Base-by-base conservation (phyloP, 768 basidiomycete species). In the Mrakia gelida region DNA sequence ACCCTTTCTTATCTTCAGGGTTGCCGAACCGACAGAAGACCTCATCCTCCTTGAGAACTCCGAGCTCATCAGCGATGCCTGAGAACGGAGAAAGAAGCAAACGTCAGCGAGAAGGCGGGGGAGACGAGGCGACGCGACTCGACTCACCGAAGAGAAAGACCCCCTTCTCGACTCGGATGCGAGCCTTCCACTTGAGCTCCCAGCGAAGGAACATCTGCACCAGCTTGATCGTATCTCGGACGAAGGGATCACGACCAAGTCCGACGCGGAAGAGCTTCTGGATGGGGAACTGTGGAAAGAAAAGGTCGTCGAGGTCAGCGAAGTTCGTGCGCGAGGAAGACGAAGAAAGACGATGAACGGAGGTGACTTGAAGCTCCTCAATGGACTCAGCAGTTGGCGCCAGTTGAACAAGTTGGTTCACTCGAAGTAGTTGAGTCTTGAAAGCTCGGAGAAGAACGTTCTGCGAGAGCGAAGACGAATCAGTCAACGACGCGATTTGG, bases 111-210 rank as follows among this genome's bases (percentile, higher is more conserved):
- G 2, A 2, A 52, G 2, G 18, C 49, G 49, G 49, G 21, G 16
- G 49, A 52, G 49, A 52, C 49, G 18, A 21, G 49, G 15, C 49
- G 49, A 21, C 15, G 15, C 18, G 49, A 52, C 15, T 1, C 18
- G 49, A 52, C 49, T 16, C 34, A 71, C 75, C 76, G 10, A 72
- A 73, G 26, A 77, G 71, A 49, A 71, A 77, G 13, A 63, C 71
- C 30, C 75, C 76, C 62, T 77, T 28, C 23, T 77, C 71, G n/a
- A 77, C 41, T 38, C 54, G 45, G 56, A 77, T 77, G 0, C 76
- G 76, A 21, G 76, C 76, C 45, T 73, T 71, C 70, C 71, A 73
- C 59, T 73, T 71, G 2, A 77, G 71, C 3, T 77, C 76, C 70
- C 71, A 77, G 0, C 70, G 62, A 4, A 72, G 21, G 18, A 32